Evolutionary conservation across 148 eudicot genomes (phyloP).

Genomic region (Cornus florida): DNA sequence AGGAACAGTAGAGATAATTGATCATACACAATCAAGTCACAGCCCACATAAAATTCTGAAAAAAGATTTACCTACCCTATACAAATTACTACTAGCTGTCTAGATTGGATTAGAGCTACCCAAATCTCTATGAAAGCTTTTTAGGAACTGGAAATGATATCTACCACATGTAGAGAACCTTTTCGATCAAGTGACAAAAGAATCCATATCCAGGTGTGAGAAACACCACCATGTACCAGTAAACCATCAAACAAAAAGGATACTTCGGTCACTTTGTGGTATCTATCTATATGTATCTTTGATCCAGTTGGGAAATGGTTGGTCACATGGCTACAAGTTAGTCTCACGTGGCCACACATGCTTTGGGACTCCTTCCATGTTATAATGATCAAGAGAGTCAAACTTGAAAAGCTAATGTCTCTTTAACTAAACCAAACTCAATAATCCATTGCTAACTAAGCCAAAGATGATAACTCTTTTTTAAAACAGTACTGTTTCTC

Average conservation of each 20-base stretch:
- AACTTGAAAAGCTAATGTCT: neutral
- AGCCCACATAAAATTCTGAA: neutral
- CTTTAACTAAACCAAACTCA: no score
- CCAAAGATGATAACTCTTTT: no score
- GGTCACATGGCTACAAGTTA: conserved; percentile 51
- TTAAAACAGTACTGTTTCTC: no score
- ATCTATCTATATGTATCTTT: neutral
- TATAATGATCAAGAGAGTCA: conserved; percentile 22
- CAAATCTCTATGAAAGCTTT: conserved; percentile 32
- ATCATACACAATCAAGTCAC: no score
- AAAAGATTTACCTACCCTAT: conserved; percentile 22
- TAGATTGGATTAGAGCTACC: conserved; percentile 19
- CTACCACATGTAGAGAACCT: conserved; percentile 13
- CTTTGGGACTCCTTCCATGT: conserved; percentile 39
- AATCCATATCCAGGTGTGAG: conserved; percentile 1
- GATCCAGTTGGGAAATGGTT: conserved; percentile 38
- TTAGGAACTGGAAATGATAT: conserved; percentile 5
- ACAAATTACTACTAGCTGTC: conserved; percentile 20
- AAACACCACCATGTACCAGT: conserved; percentile 6
- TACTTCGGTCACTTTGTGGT: conserved; percentile 14
- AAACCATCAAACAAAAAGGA: conserved; percentile 11
- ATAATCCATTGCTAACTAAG: no score
- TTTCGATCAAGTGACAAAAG: conserved; percentile 17
- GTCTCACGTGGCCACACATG: conserved; percentile 51
- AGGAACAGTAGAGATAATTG: no score